Evolutionary conservation across 306 rosid genomes (phyloP).

Genomic region (Lathyrus oleraceus): DNA sequence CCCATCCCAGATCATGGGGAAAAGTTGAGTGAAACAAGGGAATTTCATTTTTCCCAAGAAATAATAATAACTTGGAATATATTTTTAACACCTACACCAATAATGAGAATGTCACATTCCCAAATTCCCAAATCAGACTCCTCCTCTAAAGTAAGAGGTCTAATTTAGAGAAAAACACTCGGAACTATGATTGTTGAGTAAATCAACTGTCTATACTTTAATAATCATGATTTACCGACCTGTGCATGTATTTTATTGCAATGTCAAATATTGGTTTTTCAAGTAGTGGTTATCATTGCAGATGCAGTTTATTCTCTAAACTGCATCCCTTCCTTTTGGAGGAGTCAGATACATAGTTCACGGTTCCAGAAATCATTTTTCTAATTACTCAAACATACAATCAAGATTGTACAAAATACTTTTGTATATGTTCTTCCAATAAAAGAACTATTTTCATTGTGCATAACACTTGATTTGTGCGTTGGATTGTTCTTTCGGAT

Average conservation of each 20-base stretch:
- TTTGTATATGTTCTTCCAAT: not conserved
- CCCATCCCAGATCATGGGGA: no score
- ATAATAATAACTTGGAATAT: no score
- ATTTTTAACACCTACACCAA: no score
- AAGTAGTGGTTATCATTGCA: not conserved
- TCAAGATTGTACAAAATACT: not conserved
- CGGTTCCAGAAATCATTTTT: not conserved
- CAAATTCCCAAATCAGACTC: no score
- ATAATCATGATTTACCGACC: not conserved
- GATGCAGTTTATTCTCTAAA: not conserved
- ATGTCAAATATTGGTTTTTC: not conserved
- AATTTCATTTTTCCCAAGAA: no score
- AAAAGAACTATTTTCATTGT: not conserved
- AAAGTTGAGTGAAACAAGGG: no score
- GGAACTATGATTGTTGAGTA: not conserved
- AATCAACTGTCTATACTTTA: not conserved
- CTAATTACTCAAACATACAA: slow-evolving; percentile 2
- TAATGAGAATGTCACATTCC: no score
- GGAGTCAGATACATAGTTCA: not conserved
- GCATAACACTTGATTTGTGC: slow-evolving; percentile 19
- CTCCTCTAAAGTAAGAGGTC: no score
- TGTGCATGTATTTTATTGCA: not conserved
- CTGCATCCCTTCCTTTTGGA: not conserved
- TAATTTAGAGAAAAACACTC: no score
- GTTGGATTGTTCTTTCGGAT: not conserved